Percentiles rank a stretch among this genome's conserved stretches.
These are phyloP conservation scores for Nicotiana obtusifolia DNA, from an alignment of 257 asterid species.

Conservation along the genomic window DNA sequence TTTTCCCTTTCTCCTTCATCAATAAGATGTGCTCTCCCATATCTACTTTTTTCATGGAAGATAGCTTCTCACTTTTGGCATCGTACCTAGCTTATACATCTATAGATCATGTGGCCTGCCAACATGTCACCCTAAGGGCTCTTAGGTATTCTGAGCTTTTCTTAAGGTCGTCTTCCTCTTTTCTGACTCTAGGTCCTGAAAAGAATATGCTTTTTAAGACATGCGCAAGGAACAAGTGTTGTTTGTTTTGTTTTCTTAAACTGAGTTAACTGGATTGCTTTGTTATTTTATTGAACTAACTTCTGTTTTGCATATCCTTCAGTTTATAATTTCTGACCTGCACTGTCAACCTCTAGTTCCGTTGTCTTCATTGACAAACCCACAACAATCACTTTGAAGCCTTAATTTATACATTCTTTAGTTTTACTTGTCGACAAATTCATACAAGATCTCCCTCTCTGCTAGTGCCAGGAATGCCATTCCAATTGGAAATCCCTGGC, in stretches of 20 bases:
- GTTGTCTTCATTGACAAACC: neutral
- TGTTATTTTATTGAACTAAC: neutral
- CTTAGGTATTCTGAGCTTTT: neutral
- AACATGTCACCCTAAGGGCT: neutral
- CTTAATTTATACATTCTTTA: neutral
- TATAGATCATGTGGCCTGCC: neutral
- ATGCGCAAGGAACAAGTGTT: neutral
- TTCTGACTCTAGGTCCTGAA: neutral
- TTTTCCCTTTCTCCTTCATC: neutral
- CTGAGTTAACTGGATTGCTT: neutral
- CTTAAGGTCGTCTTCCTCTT: neutral
- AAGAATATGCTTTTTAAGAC: neutral
- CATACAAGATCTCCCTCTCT: neutral
- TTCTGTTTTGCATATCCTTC: neutral
- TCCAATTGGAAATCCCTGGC: neutral
- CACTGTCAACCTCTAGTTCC: neutral
- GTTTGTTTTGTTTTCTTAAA: neutral
- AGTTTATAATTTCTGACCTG: neutral
- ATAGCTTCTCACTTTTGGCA: neutral
- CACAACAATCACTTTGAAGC: neutral
- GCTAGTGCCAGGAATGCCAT: neutral
- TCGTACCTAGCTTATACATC: neutral
- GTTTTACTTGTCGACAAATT: neutral
- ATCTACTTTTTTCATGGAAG: neutral
- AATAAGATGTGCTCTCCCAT: neutral